Evolutionary conservation across 768 basidiomycete genomes (phyloP), one percentile per base, ranked within the genome.

Genomic region (Chalciporus sphaerocephalus): DNA sequence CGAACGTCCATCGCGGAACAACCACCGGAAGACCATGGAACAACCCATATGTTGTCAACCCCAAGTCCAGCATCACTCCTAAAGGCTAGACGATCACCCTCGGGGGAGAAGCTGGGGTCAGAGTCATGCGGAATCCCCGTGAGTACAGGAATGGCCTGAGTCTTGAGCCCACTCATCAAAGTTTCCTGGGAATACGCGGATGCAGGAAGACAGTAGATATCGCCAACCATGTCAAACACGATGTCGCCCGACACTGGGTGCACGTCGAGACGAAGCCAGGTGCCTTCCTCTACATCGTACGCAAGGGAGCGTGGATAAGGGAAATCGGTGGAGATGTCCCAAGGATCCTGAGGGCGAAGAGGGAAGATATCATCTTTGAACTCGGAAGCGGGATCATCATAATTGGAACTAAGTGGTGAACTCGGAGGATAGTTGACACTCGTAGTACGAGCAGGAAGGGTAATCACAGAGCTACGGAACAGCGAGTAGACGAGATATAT

Each of bases 301-400:
- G 77, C 73, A 24, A 87, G 67, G 16, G 64, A 65, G n/a, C 85
- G 79, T 1, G 83, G 80, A 63, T 79, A 77, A n/a, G 78, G 73
- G 53, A 77, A 86, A 66, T 87, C 81, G 17, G 83, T 85, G 17
- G 85, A 86, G 49, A 87, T 87, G 56, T 87, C 85, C 83, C 84
- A 88, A 6, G 64, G 52, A 16, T 69, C 61, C 6, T 66, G 66
- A 30, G 72, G 71, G 25, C 83, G 82, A 20, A 84, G 62, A 17
- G 85, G 85, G 70, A 78, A 88, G 21, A 80, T 57, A 48, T 86
- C 64, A 46, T 77, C 75, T 54, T 68, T 67, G 70, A 76, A 76
- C 18, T 69, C 64, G 34, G 65, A 66, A 22, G 70, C 69, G 6
- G 70, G 71, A 37, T 72, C 62, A 34, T 65, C 64, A 15, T 42